Base-by-base conservation (phyloP, 345 rosid genomes). In the Moricandia arvensis region DNA sequence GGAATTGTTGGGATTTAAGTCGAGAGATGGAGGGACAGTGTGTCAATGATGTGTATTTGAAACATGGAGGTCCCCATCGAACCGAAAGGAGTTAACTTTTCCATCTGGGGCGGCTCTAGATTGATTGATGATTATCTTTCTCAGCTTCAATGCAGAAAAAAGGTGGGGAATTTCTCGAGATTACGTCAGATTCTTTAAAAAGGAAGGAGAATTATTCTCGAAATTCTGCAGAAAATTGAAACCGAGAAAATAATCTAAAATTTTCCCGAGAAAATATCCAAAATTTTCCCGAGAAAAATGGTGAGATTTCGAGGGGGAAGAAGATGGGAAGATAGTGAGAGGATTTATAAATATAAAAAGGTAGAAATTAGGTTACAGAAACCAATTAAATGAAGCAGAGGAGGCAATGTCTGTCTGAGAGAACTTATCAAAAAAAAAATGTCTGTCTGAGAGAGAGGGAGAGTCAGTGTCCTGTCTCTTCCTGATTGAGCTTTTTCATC, bases 171-270 rank as follows among this genome's bases (percentile, higher is more conserved):
- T 29, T 29, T 69, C 54, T 69, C 38, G 43, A 63, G 51, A 65
- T 55, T 64, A 64, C 59, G 58, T 66, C 65, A 65, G 62, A 31
- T 63, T 53, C 10, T 2, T 15, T 29, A 12, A 13, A 27, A 59
- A 30, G 18, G 5, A 0, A 3, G 8, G 6, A 54, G 35, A 73
- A 66, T 38, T 17, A 74, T 57, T 55, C 66, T 66, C 26, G 2
- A 18, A 16, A 13, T 21, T 59, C 27, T 74, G 72, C 67, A 45
- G 59, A 43, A n/a, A 74, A 66, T 45, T 66, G 78, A 74, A 74
- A 66, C 65, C 78, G 66, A 43, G 66, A 66, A 49, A 68, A 31
- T 35, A 6, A 29, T 5, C 30, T 16, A 37, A 37, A 10, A 49
- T 62, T 63, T 55, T 64, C 71, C 31, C 8, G 1, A 24, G 41